Conservation (phyloP, 2,329 filamentous ascomycete species). For the Colletotrichum tofieldiae region DNA sequence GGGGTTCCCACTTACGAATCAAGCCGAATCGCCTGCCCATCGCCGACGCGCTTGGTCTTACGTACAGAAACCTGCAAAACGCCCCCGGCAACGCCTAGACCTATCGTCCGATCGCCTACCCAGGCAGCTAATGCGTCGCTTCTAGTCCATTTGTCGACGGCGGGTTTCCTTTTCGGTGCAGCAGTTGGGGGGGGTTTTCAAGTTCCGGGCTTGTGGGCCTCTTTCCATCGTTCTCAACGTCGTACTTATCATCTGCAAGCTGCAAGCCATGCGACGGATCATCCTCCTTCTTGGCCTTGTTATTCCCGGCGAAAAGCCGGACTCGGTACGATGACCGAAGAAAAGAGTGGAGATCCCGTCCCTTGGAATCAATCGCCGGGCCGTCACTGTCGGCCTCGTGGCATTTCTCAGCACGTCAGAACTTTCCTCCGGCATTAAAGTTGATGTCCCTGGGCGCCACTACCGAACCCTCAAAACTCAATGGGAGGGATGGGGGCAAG, state of each 20-base stretch:
- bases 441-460: background rate
- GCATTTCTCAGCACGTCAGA: conserved; percentile 40
- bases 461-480: background rate
- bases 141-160: background rate
- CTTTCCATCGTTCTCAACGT: too few relatives aligned
- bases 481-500: background rate
- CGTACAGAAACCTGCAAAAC: background rate
- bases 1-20: background rate
- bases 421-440: conserved; percentile 32
- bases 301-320: conserved; percentile 27
- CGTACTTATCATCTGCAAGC: background rate
- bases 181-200: background rate
- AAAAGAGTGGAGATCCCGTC: background rate
- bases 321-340: conserved; percentile 2
- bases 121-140: background rate
- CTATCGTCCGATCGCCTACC: background rate
- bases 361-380: conserved; percentile 11
- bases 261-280: background rate
- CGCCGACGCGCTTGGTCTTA: background rate
- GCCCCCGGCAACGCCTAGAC: background rate
- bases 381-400: conserved; percentile 29
- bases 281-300: background rate
- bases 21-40: background rate
- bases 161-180: background rate
- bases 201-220: background rate